Conservation (phyloP, 2,329 filamentous ascomycete genomes). For the Nakataea oryzae region DNA sequence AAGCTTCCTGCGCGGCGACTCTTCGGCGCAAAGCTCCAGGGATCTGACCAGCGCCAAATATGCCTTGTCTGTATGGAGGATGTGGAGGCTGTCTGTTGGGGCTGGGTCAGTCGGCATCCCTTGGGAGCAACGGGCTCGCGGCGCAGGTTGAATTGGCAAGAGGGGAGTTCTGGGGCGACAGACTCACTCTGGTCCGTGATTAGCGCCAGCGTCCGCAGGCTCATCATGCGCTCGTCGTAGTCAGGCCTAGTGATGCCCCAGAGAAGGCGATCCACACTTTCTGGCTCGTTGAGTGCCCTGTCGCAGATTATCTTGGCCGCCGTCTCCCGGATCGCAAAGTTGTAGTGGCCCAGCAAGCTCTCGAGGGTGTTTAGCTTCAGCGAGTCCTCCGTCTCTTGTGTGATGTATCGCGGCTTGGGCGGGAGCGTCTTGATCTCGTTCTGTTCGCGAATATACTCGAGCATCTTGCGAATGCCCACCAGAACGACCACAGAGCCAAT, state of each 20-base stretch:
- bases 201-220: conserved; percentile 44
- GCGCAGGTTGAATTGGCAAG: conserved; percentile 6
- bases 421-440: conserved; percentile 55
- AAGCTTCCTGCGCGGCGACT: conserved; percentile 38
- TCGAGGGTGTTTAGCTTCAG: conserved; percentile 56
- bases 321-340: conserved; percentile 61
- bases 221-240: conserved; percentile 48
- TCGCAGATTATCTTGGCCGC: conserved; percentile 49
- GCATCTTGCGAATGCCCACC: conserved; percentile 44
- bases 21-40: conserved; percentile 43
- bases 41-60: conserved; percentile 50
- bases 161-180: conserved; percentile 13
- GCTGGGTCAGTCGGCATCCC: neutral
- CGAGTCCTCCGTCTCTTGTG: conserved; percentile 64
- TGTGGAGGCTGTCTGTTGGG: conserved; percentile 27
- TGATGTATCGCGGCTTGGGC: conserved; percentile 62
- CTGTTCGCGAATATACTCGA: conserved; percentile 50
- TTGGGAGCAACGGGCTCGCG: neutral
- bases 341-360: conserved; percentile 60
- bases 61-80: conserved; percentile 37
- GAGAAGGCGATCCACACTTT: conserved; percentile 38
- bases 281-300: conserved; percentile 46
- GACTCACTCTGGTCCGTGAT: conserved; percentile 37
- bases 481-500: conserved; percentile 50
- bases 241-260: conserved; percentile 47